Percentiles rank a stretch among this genome's conserved stretches.
Evolutionary conservation across 2,329 filamentous ascomycete genomes (phyloP).

Genomic region (Colletotrichum gloeosporioides): DNA sequence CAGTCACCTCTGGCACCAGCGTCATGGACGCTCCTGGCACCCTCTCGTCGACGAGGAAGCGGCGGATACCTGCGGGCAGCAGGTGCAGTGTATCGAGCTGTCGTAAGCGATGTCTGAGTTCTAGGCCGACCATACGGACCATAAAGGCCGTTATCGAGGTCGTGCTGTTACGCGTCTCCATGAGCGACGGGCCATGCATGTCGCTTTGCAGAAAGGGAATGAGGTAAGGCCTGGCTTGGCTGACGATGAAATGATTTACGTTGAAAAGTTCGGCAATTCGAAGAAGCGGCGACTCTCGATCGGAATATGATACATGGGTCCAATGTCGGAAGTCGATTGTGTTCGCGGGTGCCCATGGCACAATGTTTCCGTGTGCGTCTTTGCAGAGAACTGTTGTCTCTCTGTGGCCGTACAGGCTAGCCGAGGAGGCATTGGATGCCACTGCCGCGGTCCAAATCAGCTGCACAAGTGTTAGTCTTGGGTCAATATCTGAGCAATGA

Average conservation of each 20-base stretch:
- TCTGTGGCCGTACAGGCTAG: conserved; percentile 69
- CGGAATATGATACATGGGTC: conserved; percentile 68
- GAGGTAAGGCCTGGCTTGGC: conserved; percentile 88
- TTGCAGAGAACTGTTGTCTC: conserved; percentile 77
- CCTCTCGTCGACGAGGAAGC: conserved; percentile 83
- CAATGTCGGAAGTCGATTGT: conserved; percentile 71
- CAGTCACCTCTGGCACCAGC: conserved; percentile 79
- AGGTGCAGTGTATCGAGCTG: conserved; percentile 81
- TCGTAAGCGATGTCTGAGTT: conserved; percentile 79
- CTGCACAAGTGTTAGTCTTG: conserved; percentile 28
- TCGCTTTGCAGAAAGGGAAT: conserved; percentile 85
- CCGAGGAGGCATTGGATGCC: conserved; percentile 73
- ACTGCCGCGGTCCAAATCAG: conserved; percentile 83
- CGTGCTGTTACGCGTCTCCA: conserved; percentile 62
- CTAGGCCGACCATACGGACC: conserved; percentile 73
- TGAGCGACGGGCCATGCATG: conserved; percentile 75
- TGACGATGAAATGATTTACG: conserved; percentile 94
- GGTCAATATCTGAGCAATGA: neutral
- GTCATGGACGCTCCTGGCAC: conserved; percentile 81
- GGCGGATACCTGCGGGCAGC: conserved; percentile 71
- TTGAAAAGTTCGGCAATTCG: conserved; percentile 86
- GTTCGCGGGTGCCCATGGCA: conserved; percentile 73
- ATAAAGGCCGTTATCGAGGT: conserved; percentile 63
- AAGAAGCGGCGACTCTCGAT: conserved; percentile 69
- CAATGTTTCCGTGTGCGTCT: conserved; percentile 72